A percentile compares a stretch with the other conserved stretches of the same genome.
Conservation (phyloP, 2,329 filamentous ascomycete genomes). For the Sporothrix brunneoviolacea region DNA sequence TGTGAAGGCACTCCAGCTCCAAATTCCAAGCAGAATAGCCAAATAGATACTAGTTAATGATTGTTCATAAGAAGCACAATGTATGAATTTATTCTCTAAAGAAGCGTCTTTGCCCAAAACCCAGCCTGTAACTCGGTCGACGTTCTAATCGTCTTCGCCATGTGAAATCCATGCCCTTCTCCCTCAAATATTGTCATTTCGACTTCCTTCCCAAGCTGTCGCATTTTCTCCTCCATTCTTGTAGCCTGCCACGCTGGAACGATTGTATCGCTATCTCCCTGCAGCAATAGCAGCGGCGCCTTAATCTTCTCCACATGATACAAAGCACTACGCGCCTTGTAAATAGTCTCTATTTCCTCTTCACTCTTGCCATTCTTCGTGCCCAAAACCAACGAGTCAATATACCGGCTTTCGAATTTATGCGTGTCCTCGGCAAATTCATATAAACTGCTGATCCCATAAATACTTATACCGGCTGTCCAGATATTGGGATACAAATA, state of each 20-base stretch:
- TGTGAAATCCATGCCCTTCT: background rate
- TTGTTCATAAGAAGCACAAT: no score
- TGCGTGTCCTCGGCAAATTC: background rate
- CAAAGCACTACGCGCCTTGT: background rate
- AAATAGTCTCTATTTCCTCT: background rate
- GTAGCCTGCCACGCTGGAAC: background rate
- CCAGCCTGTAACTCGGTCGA: background rate
- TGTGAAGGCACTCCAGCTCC: no score
- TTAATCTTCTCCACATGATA: background rate
- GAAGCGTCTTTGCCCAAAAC: background rate
- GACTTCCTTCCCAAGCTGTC: background rate
- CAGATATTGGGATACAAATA: background rate
- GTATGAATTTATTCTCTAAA: no score
- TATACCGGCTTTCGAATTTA: background rate
- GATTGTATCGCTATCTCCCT: background rate
- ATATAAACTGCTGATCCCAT: background rate
- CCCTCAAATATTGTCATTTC: background rate
- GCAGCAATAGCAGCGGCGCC: background rate
- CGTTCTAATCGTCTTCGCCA: background rate
- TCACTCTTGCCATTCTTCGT: background rate
- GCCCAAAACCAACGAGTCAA: background rate
- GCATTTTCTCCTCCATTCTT: background rate
- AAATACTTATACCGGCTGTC: background rate
- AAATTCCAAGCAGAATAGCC: no score
- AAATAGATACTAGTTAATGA: no score